These are phyloP conservation scores for Pulveroboletus frians DNA, from an alignment of 768 basidiomycete species.

Conservation along the genomic window DNA sequence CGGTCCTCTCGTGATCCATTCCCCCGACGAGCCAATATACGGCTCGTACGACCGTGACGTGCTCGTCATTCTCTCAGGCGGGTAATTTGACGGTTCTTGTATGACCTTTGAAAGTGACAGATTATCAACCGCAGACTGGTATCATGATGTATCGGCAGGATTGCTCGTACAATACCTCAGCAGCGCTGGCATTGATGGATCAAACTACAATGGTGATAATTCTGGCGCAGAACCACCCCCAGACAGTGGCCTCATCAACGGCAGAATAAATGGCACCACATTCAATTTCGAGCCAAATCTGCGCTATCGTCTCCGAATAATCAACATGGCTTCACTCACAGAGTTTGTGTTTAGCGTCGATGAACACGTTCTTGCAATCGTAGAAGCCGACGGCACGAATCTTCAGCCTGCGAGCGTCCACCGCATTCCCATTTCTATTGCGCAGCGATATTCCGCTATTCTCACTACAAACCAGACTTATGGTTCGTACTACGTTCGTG, in stretches of 20 bases:
- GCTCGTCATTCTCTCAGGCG: constrained; percentile 34
- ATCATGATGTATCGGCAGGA: constrained; percentile 28
- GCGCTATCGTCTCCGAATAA: constrained; percentile 43
- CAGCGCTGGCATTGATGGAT: constrained; percentile 20
- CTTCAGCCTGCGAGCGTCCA: constrained; percentile 37
- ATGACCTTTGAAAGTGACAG: not conserved
- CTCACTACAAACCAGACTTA: constrained; percentile 37
- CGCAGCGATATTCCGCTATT: constrained; percentile 49
- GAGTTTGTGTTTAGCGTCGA: constrained; percentile 44
- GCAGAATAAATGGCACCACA: constrained; percentile 20
- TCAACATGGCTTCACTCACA: constrained; percentile 46
- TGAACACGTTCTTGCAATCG: constrained; percentile 39
- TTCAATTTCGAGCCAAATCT: constrained; percentile 33
- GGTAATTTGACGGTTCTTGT: constrained; percentile 9
- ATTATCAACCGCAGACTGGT: constrained; percentile 26
- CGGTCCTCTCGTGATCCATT: constrained; percentile 45
- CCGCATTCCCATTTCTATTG: constrained; percentile 39
- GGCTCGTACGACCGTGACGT: constrained; percentile 37
- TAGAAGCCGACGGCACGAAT: constrained; percentile 46
- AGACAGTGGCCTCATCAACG: constrained; percentile 35
- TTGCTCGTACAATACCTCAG: constrained; percentile 30
- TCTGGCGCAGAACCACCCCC: constrained; percentile 35
- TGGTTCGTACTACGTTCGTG: constrained; percentile 35
- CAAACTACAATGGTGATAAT: constrained; percentile 29
- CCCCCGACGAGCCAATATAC: constrained; percentile 30